Base-by-base conservation (phyloP, 257 asterid species). In the Nicotiana knightiana region DNA sequence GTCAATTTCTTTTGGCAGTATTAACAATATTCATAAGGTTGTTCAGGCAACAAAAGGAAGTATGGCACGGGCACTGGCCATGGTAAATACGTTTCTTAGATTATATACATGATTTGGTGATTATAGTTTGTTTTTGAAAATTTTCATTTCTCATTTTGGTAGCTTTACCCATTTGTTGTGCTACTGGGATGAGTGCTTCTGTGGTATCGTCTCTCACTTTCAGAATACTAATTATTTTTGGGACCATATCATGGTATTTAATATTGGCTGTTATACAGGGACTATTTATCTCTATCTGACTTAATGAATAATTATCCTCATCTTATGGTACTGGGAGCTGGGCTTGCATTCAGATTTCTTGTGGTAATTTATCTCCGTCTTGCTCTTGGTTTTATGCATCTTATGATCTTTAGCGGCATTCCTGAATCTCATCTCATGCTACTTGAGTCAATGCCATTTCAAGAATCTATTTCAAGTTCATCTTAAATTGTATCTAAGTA, bases 311-410 rank as follows among this genome's bases (percentile, higher is more conserved):
- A 82, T 67, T 94, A 96, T 81, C 97, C 98, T 0, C 96, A 93
- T 85, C 81, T 91, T 61, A 77, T 93, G 57, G 78, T 96, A 32
- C 24, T 94, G 86, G 95, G 99, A 78, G 90, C 91, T 81, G 99
- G 99, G 39, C 93, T 94, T 85, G 93, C 99, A 58, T 96, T 96
- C 51, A 97, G 98, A 61, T 96, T 96, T 88, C 99, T 21, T 68
- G 99, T 95, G 99, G 98, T 95, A 89, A 81, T 92, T 80, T 82
- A n/a, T 63, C 35, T 58, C 46, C 51, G 8, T 43, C 24, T 21
- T 21, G 24, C 24, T 21, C 24, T 21, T 21, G 24, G 24, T 21
- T 21, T 21, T 21, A 21, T 0, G 24, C 24, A 21, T 21, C 24
- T 21, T 21, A 21, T 21, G 24, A 21, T 21, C 24, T 21, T 21